Percentiles rank a stretch among this genome's conserved stretches.
phyloP scores from a whole-genome alignment of 257 asterid species.

The Paraleonurus japonicus region DNA sequence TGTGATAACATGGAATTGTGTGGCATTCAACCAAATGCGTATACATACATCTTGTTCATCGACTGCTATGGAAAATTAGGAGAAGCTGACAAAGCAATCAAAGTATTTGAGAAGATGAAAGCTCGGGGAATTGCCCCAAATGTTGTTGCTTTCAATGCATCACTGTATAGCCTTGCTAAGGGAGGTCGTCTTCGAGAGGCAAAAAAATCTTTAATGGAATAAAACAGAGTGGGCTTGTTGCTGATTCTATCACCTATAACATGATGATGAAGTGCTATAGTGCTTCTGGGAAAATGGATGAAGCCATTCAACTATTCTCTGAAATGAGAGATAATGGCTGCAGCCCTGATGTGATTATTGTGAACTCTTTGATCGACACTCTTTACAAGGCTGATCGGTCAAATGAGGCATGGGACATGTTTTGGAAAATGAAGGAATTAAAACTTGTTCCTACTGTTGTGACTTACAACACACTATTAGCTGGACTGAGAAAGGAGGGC shows the following conservation, averaged over 20 bases:
- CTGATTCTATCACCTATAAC: slow-evolving; percentile 90
- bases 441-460: slow-evolving; percentile 82
- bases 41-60: slow-evolving; percentile 72
- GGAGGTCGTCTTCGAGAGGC: slow-evolving; percentile 83
- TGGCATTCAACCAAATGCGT: slow-evolving; percentile 62
- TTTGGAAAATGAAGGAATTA: slow-evolving; percentile 69
- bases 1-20: slow-evolving; percentile 54
- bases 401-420: slow-evolving; percentile 81
- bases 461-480: slow-evolving; percentile 87
- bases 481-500: slow-evolving; percentile 90
- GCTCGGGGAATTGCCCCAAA: slow-evolving; percentile 81
- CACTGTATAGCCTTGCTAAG: slow-evolving; percentile 72
- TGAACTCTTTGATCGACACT: slow-evolving; percentile 81
- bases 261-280: slow-evolving; percentile 95
- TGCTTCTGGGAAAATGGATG: slow-evolving; percentile 68
- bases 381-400: slow-evolving; percentile 82
- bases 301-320: slow-evolving; percentile 61
- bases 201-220: slow-evolving; percentile 65
- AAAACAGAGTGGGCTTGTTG: slow-evolving; percentile 64
- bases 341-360: slow-evolving; percentile 68
- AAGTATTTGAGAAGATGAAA: slow-evolving; percentile 80
- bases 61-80: slow-evolving; percentile 90
- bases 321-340: slow-evolving; percentile 75
- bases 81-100: slow-evolving; percentile 77
- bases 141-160: slow-evolving; percentile 81